These are phyloP conservation scores for Fusarium keratoplasticum DNA, from an alignment of 2,329 filamentous ascomycete genomes.

Conservation along the genomic window DNA sequence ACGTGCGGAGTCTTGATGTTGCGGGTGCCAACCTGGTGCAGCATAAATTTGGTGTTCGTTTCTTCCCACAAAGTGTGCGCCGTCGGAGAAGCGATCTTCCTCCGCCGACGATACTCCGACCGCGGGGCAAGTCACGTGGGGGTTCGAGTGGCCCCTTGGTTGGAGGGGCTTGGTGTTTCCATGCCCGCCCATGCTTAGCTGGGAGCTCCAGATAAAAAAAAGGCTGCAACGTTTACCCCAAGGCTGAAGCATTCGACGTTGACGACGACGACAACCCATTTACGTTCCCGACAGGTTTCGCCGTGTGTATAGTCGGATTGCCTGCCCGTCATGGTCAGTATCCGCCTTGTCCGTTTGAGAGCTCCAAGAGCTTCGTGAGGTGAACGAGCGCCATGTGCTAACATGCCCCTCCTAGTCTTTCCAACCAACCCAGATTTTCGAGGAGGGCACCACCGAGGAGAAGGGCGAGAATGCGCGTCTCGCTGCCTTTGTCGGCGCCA, in stretches of 20 bases:
- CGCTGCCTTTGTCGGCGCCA: constrained; percentile 97
- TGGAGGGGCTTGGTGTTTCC: constrained; percentile 42
- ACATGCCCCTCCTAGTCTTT: constrained; percentile 62
- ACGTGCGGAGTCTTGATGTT: constrained; percentile 46
- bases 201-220: constrained; percentile 45
- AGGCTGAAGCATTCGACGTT: constrained; percentile 46
- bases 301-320: constrained; percentile 33
- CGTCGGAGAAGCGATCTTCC: constrained; percentile 55
- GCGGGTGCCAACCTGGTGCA: constrained; percentile 43
- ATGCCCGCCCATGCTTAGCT: constrained; percentile 37
- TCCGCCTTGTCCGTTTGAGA: neutral
- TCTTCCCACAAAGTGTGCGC: constrained; percentile 55
- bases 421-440: constrained; percentile 97
- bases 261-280: constrained; percentile 40
- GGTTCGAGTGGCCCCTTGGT: constrained; percentile 28
- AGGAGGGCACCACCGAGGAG: constrained; percentile 95
- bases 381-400: constrained; percentile 25
- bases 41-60: constrained; percentile 55
- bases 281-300: constrained; percentile 37
- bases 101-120: constrained; percentile 43
- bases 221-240: constrained; percentile 45
- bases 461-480: constrained; percentile 99
- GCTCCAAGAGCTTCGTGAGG: neutral
- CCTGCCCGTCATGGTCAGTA: constrained; percentile 44
- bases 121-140: constrained; percentile 58